Conservation (phyloP, 2,329 filamentous ascomycete species). For the Fonsecaea multimorphosa region DNA sequence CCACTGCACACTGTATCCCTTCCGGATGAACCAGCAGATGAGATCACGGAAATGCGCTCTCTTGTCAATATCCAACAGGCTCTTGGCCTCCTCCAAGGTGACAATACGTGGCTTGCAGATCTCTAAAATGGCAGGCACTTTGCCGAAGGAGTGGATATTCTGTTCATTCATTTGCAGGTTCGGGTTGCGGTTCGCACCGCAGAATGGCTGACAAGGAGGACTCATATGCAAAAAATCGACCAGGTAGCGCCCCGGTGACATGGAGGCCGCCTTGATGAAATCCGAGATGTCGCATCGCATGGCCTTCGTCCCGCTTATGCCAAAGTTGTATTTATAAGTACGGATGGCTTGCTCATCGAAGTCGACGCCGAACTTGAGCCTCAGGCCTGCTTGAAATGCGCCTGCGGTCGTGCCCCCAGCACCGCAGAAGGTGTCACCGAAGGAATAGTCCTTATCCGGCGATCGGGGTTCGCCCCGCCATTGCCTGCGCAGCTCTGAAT, state of each 20-base stretch:
- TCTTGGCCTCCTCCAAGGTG: constrained; percentile 80
- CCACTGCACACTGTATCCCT: constrained; percentile 75
- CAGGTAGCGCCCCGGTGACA: constrained; percentile 36
- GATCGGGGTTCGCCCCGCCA: no score
- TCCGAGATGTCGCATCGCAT: constrained; percentile 53
- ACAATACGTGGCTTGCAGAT: constrained; percentile 69
- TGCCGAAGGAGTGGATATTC: constrained; percentile 66
- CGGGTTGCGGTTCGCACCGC: constrained; percentile 69
- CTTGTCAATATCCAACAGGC: constrained; percentile 63
- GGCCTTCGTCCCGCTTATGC: background rate
- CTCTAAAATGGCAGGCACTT: constrained; percentile 60
- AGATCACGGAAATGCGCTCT: constrained; percentile 64
- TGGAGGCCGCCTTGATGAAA: constrained; percentile 44
- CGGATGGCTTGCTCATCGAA: constrained; percentile 61
- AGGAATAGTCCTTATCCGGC: constrained; percentile 64
- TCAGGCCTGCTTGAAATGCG: constrained; percentile 64
- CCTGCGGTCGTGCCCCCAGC: constrained; percentile 74
- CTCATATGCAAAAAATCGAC: constrained; percentile 77
- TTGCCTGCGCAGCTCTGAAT: constrained; percentile 3
- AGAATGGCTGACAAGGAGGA: constrained; percentile 79
- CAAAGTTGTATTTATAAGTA: constrained; percentile 67
- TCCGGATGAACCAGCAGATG: constrained; percentile 67
- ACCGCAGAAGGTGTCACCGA: constrained; percentile 75
- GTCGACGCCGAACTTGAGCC: constrained; percentile 69
- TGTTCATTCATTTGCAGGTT: constrained; percentile 65